Evolutionary conservation across 495 filamentous ascomycete genomes (phyloP).

Genomic region (Neurospora sp.): DNA sequence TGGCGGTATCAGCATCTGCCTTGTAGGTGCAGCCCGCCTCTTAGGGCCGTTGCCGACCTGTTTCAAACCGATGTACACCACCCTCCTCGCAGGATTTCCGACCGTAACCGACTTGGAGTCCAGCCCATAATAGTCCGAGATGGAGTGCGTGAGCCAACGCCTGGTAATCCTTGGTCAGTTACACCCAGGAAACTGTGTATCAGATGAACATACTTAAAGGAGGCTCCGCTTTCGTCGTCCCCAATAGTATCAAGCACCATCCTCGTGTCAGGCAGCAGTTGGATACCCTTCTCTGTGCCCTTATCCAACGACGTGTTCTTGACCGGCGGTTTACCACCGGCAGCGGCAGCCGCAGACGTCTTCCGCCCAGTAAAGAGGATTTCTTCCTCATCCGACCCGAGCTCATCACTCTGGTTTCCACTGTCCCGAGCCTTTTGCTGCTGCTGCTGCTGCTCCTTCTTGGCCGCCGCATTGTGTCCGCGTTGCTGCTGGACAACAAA

Average conservation of each 20-base stretch:
- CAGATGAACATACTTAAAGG: constrained; percentile 56
- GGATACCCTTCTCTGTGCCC: constrained; percentile 32
- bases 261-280: constrained; percentile 52
- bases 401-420: constrained; percentile 39
- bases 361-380: constrained; percentile 85
- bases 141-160: constrained; percentile 87
- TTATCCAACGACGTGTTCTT: constrained; percentile 18
- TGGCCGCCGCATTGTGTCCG: constrained; percentile 17
- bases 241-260: constrained; percentile 68
- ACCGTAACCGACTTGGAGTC: constrained; percentile 72
- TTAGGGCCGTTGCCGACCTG: constrained; percentile 23
- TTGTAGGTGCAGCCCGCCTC: background rate
- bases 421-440: background rate
- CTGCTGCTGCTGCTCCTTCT: background rate
- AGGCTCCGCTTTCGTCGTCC: constrained; percentile 59
- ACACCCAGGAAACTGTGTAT: background rate
- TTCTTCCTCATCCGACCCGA: constrained; percentile 69
- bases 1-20: constrained; percentile 12
- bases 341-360: background rate
- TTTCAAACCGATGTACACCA: constrained; percentile 81
- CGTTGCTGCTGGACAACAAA: constrained; percentile 26
- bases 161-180: constrained; percentile 29
- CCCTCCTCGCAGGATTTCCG: constrained; percentile 63
- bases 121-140: constrained; percentile 88
- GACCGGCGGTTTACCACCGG: constrained; percentile 32